phyloP scores from a whole-genome alignment of 306 rosid genomes.

The Argentina anserina region DNA sequence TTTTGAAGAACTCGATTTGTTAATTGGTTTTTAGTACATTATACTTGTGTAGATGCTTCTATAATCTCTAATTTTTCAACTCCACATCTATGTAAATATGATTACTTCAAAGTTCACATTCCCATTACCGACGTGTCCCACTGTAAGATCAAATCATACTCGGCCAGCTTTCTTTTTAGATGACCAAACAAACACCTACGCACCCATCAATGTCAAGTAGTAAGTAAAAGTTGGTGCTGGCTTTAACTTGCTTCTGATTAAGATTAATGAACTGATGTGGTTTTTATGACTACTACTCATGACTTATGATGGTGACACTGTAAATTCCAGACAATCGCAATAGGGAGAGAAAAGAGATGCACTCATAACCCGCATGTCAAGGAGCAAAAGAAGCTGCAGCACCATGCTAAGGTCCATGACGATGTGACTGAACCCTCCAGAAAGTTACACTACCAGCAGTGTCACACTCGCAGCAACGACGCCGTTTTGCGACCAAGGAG shows the following conservation, averaged over 20 bases:
- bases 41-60: neutral
- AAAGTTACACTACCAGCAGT: conserved; percentile 11
- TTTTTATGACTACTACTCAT: conserved; percentile 1
- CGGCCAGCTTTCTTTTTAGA: neutral
- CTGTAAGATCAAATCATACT: neutral
- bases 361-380: conserved; percentile 26
- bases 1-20: neutral
- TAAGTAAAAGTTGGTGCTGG: neutral
- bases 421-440: conserved; percentile 54
- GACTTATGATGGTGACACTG: neutral
- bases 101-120: neutral
- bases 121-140: neutral
- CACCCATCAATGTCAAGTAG: neutral
- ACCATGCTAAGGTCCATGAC: conserved; percentile 39
- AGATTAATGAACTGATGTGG: neutral
- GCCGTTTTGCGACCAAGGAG: conserved; percentile 26
- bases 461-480: conserved; percentile 16
- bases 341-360: conserved; percentile 44
- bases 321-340: conserved; percentile 21
- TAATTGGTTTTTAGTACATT: neutral
- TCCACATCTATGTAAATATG: neutral
- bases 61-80: neutral
- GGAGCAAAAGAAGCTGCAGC: conserved; percentile 36
- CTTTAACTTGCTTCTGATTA: neutral
- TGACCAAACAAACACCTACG: neutral